These are phyloP conservation scores for Fusarium dlaminii DNA, from an alignment of 2,329 filamentous ascomycete species.

Conservation along the genomic window DNA sequence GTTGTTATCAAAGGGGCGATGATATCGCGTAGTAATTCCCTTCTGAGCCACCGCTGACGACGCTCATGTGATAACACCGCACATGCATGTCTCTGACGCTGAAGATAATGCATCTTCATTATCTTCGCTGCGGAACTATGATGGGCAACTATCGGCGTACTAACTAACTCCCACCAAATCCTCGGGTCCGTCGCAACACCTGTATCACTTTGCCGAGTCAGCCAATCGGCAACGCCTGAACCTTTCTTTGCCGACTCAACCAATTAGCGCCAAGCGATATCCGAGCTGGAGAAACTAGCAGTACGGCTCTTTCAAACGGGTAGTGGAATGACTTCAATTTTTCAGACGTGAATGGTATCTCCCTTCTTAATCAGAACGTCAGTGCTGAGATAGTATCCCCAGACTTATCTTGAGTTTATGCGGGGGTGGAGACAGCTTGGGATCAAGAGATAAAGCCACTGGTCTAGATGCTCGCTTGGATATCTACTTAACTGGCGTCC, in stretches of 20 bases:
- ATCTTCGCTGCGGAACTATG: background rate
- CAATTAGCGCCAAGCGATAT: slow-evolving; percentile 1
- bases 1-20: background rate
- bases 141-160: background rate
- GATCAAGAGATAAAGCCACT: background rate
- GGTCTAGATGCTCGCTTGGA: background rate
- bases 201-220: slow-evolving; percentile 11
- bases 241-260: slow-evolving; percentile 22
- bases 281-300: slow-evolving; percentile 3
- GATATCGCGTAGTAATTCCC: background rate
- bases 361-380: background rate
- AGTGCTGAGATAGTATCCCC: background rate
- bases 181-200: background rate
- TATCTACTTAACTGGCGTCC: slow-evolving; percentile 4
- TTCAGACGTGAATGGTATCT: background rate
- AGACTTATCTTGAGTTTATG: slow-evolving; percentile 1
- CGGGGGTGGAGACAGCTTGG: slow-evolving; percentile 15
- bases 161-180: background rate
- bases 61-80: background rate
- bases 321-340: background rate
- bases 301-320: slow-evolving; percentile 10
- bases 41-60: background rate
- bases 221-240: slow-evolving; percentile 21
- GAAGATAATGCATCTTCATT: background rate
- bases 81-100: background rate